Evolutionary conservation across 768 basidiomycete genomes (phyloP), one percentile per base, ranked within the genome.

Genomic region (Boletellus ananas): DNA sequence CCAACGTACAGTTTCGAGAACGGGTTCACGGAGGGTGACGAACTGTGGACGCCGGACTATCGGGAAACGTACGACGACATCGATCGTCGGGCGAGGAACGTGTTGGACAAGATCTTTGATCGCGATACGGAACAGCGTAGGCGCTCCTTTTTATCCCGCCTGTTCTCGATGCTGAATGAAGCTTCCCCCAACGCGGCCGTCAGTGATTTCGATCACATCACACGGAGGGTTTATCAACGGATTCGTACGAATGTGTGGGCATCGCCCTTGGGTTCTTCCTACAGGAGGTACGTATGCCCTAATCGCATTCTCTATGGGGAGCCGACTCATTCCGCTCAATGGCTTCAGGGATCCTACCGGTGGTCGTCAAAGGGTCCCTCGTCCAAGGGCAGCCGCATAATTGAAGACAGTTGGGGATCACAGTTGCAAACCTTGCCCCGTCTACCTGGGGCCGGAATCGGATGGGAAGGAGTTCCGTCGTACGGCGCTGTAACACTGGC

Each of bases 201-300:
- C 17, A 88, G 87, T 78, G 49, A 75, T 87, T 17, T 83, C 84
- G 6, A 75, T 87, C 47, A 84, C 84, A 1, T 72, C 80, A 0
- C 87, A 90, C 59, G 74, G 78, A 8, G 85, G 84, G 0, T 76
- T 83, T 50, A 81, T 84, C 40, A 72, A 76, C 38, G 80, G 76
- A 1, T 78, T 86, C 49, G 58, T 87, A 58, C 65, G 61, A 3
- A 68, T 73, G 0, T 64, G 80, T 18, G 74, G 74, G 0, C 74
- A 80, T 21, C 59, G 62, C 1, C 52, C 49, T 13, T 81, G 77
- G 60, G 43, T 60, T 6, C 62, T 88, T 29, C 77, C 80, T 3
- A 86, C 84, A 1, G 87, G 87, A 72, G 86, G 87, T 86, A 51
- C 46, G 77, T 65, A 21, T 25, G 23, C 27, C 14, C n/a, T 2